phyloP scores from a whole-genome alignment of 2,329 filamentous ascomycete species.

The Capronia epimyces region DNA sequence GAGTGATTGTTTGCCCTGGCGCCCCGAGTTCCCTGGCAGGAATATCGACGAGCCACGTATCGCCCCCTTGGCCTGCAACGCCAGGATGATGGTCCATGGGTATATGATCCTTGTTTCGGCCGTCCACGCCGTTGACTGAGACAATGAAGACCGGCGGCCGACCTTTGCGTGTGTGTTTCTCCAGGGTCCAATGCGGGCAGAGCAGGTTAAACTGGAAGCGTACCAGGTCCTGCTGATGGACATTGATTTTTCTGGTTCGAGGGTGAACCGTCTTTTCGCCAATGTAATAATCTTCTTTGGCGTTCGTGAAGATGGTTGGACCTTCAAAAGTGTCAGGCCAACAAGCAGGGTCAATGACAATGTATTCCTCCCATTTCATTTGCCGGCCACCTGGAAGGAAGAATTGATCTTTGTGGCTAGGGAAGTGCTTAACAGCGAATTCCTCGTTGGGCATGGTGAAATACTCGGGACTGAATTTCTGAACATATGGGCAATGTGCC shows the following conservation, averaged over 20 bases:
- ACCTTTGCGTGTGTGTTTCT: slow-evolving; percentile 57
- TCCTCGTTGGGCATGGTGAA: slow-evolving; percentile 66
- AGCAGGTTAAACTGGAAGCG: slow-evolving; percentile 75
- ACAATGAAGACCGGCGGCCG: slow-evolving; percentile 66
- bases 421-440: slow-evolving; percentile 78
- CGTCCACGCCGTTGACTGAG: slow-evolving; percentile 60
- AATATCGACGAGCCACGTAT: slow-evolving; percentile 77
- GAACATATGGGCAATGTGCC: slow-evolving; percentile 55
- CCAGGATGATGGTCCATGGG: slow-evolving; percentile 54
- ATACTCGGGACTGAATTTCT: slow-evolving; percentile 59
- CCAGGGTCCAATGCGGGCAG: slow-evolving; percentile 78
- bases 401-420: slow-evolving; percentile 61
- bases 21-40: slow-evolving; percentile 57
- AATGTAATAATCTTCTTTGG: slow-evolving; percentile 48
- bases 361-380: slow-evolving; percentile 76
- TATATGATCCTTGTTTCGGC: slow-evolving; percentile 61
- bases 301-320: slow-evolving; percentile 45
- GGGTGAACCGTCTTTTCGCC: slow-evolving; percentile 59
- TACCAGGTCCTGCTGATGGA: slow-evolving; percentile 53
- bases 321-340: slow-evolving; percentile 41
- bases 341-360: slow-evolving; percentile 53
- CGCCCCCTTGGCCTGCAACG: slow-evolving; percentile 58
- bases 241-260: slow-evolving; percentile 52
- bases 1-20: slow-evolving; percentile 61
- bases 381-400: slow-evolving; percentile 66